These are phyloP conservation scores for Ophiorrhiza pumila DNA, from an alignment of 257 asterid species.

Conservation along the genomic window DNA sequence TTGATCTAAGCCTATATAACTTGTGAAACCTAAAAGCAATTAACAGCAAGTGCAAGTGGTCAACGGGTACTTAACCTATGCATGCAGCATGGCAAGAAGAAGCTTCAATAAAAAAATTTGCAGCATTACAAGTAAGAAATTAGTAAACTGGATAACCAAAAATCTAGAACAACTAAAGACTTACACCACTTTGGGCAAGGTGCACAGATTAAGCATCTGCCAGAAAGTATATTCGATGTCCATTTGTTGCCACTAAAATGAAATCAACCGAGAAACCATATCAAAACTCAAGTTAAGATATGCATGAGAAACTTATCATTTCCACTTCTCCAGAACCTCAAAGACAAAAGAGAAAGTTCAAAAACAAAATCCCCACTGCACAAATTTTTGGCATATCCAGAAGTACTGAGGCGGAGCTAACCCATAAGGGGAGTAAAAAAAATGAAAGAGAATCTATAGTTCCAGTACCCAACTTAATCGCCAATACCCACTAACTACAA, in stretches of 20 bases:
- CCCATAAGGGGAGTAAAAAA: background rate
- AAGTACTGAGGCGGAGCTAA: background rate
- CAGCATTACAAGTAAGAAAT: background rate
- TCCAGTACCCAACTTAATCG: background rate
- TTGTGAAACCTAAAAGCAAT: background rate
- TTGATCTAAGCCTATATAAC: background rate
- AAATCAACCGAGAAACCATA: constrained; percentile 4
- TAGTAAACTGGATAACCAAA: background rate
- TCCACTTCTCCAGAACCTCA: background rate
- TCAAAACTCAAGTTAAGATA: background rate
- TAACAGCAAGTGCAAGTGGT: background rate
- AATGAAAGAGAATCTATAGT: background rate
- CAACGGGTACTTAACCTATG: background rate
- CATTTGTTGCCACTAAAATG: constrained; percentile 96
- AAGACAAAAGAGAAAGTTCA: background rate
- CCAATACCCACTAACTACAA: background rate
- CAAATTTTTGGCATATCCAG: background rate
- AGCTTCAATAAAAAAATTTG: background rate
- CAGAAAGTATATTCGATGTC: constrained; percentile 96
- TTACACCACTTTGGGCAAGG: constrained; percentile 97
- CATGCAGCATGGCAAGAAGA: background rate
- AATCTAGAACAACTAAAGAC: constrained; percentile 39
- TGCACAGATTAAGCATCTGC: constrained; percentile 98
- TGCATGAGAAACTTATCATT: too few relatives aligned
- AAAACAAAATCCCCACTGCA: background rate